Conservation (phyloP, 2,329 filamentous ascomycete species). For the Clathrospora elynae region DNA sequence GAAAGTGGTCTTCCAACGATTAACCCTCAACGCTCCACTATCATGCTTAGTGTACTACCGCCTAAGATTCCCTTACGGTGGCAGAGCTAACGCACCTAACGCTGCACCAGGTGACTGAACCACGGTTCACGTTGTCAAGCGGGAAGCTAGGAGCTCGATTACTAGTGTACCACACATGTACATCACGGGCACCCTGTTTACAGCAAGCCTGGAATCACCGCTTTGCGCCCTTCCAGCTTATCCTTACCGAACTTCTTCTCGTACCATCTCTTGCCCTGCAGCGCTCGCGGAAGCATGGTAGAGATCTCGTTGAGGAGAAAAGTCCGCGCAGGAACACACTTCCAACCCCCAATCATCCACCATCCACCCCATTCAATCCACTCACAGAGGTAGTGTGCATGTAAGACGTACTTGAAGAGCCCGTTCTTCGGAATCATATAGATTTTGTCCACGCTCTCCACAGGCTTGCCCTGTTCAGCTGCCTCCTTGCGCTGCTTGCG, state of each 20-base stretch:
- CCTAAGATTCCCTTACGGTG: neutral
- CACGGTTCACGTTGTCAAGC: neutral
- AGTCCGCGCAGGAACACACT: conserved; percentile 73
- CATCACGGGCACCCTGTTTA: conserved; percentile 25
- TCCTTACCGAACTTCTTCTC: conserved; percentile 83
- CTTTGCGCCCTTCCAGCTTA: conserved; percentile 74
- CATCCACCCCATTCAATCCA: conserved; percentile 97
- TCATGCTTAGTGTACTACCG: conserved; percentile 16
- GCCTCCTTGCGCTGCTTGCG: conserved; percentile 60
- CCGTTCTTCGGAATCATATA: conserved; percentile 87
- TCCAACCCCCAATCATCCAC: conserved; percentile 71
- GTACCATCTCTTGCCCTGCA: conserved; percentile 86
- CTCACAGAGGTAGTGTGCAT: conserved; percentile 93
- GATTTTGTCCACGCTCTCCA: conserved; percentile 71
- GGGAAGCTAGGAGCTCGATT: conserved; percentile 3
- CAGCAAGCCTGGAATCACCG: conserved; percentile 67
- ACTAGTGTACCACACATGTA: conserved; percentile 2
- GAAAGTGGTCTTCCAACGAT: neutral
- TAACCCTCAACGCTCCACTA: conserved; percentile 2
- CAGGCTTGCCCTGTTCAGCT: conserved; percentile 52
- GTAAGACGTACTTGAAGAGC: conserved; percentile 81
- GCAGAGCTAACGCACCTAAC: conserved; percentile 7
- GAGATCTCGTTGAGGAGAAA: conserved; percentile 86
- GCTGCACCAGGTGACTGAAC: conserved; percentile 1
- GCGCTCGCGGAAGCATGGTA: conserved; percentile 87